These are phyloP conservation scores for Euphrasia confusa DNA, from an alignment of 257 asterid species.

Conservation along the genomic window DNA sequence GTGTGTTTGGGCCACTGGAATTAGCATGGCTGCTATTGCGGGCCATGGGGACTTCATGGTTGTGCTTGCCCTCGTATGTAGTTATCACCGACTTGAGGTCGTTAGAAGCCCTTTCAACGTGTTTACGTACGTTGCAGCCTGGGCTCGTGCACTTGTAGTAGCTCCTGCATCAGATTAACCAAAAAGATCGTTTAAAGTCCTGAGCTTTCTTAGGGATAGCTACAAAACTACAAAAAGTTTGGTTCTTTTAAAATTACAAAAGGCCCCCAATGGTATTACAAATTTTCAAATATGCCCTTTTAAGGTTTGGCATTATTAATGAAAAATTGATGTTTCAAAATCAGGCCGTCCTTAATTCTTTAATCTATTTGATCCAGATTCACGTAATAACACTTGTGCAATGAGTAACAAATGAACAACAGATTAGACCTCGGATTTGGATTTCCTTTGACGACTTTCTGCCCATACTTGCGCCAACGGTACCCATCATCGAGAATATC, in stretches of 20 bases:
- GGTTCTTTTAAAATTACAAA: too few species aligned
- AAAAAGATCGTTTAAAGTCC: not conserved
- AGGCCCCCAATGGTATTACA: too few species aligned
- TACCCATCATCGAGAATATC: constrained; percentile 84
- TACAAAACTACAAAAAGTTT: not conserved
- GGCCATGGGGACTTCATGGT: constrained; percentile 76
- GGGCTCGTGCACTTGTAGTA: constrained; percentile 85
- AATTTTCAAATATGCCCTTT: too few species aligned
- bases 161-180: constrained; percentile 48
- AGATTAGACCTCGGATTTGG: constrained; percentile 69
- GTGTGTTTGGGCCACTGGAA: constrained; percentile 9
- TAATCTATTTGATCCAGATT: not conserved
- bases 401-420: constrained; percentile 4
- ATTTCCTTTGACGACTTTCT: constrained; percentile 83
- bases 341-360: not conserved
- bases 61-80: constrained; percentile 84
- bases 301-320: too few species aligned
- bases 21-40: constrained; percentile 59
- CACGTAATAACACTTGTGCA: not conserved
- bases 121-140: constrained; percentile 76
- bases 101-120: constrained; percentile 83
- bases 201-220: not conserved
- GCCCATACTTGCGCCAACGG: constrained; percentile 88
- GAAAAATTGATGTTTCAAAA: too few species aligned
- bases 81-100: constrained; percentile 78